Percentiles rank a stretch among this genome's conserved stretches.
Conservation (phyloP, 495 filamentous ascomycete genomes). For the Pyrenula massariospora region DNA sequence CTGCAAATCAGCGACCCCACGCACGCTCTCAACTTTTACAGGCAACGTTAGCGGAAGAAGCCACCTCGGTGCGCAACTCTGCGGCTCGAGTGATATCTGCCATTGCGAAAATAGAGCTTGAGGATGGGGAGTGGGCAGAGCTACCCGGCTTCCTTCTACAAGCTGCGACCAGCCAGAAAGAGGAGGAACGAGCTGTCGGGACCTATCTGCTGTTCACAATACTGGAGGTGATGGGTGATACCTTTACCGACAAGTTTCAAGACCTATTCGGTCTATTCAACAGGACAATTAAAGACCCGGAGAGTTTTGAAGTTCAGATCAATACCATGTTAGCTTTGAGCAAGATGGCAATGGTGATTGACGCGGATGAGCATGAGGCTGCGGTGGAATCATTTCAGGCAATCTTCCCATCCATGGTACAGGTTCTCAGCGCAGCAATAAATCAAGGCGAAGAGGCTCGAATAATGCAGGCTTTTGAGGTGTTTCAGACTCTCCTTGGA, state of each 20-base stretch:
- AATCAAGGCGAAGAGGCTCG: conserved; percentile 71
- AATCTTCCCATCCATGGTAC: conserved; percentile 78
- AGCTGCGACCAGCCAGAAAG: conserved; percentile 57
- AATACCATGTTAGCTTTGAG: conserved; percentile 93
- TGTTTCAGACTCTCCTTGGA: conserved; percentile 90
- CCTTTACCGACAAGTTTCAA: conserved; percentile 61
- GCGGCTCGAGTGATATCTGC: conserved; percentile 78
- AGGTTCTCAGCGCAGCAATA: conserved; percentile 73
- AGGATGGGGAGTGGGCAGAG: conserved; percentile 77
- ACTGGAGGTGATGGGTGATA: conserved; percentile 71
- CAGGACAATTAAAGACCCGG: conserved; percentile 79
- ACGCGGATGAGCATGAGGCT: conserved; percentile 68
- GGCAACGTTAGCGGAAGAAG: conserved; percentile 65
- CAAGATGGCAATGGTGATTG: conserved; percentile 75
- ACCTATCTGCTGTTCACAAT: conserved; percentile 88
- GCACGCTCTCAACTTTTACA: conserved; percentile 74
- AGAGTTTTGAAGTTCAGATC: conserved; percentile 82
- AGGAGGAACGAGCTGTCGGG: conserved; percentile 75
- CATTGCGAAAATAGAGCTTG: conserved; percentile 75
- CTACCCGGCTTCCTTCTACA: conserved; percentile 63
- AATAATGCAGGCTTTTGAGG: conserved; percentile 82
- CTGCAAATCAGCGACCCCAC: conserved; percentile 55
- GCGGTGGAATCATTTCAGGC: conserved; percentile 62
- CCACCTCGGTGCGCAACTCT: conserved; percentile 66
- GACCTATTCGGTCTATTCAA: conserved; percentile 75